Percentiles rank a stretch among this genome's conserved stretches.
Conservation (phyloP, 2,329 filamentous ascomycete species). For the Diaporthe sp. region DNA sequence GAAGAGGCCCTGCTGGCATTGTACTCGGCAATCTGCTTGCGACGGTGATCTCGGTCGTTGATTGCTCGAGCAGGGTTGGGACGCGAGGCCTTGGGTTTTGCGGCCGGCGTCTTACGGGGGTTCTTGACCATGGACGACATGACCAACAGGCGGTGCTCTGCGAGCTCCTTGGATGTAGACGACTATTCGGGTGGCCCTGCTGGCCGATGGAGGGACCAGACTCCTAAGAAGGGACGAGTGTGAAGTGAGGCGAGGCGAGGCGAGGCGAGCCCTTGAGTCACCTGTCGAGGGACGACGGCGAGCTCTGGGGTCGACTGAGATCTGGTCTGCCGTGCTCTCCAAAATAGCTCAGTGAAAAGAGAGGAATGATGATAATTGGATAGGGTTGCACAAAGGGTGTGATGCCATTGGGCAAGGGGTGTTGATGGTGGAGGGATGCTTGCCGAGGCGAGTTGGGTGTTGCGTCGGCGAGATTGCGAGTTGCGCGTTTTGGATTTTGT, state of each 20-base stretch:
- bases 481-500: slow-evolving; percentile 14
- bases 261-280: background rate
- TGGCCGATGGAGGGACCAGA: background rate
- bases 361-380: background rate
- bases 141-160: slow-evolving; percentile 25
- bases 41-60: slow-evolving; percentile 61
- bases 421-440: slow-evolving; percentile 17
- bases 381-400: slow-evolving; percentile 20
- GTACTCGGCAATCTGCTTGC: slow-evolving; percentile 47
- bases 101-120: slow-evolving; percentile 43
- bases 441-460: slow-evolving; percentile 23
- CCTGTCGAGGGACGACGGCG: background rate
- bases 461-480: background rate
- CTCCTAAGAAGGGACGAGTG: background rate
- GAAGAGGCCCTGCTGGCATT: slow-evolving; percentile 38
- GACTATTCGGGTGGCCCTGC: background rate
- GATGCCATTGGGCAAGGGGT: slow-evolving; percentile 32
- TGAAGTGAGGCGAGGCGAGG: background rate
- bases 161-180: background rate
- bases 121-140: slow-evolving; percentile 61
- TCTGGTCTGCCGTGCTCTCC: background rate
- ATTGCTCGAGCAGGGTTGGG: slow-evolving; percentile 62
- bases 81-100: slow-evolving; percentile 54
- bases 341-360: background rate
- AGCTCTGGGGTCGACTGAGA: background rate